Evolutionary conservation across 2,329 filamentous ascomycete genomes (phyloP).

Genomic region (Thielaviopsis ethacetica): DNA sequence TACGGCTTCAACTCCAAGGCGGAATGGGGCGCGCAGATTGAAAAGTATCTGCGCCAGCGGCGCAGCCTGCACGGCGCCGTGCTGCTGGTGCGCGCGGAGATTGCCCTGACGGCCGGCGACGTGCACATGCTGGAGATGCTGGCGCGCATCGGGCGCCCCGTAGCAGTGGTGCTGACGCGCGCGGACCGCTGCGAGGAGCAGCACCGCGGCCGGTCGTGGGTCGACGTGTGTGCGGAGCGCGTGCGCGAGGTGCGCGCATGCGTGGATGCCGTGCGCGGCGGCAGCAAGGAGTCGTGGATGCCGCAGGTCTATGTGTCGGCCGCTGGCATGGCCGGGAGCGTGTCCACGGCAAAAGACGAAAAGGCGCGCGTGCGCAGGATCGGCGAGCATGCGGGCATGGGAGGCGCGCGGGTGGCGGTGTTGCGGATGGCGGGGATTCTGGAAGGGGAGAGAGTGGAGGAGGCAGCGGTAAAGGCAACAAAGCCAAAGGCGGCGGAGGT

Average conservation of each 20-base stretch:
- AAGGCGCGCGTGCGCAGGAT: slow-evolving; percentile 15
- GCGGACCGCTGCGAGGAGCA: slow-evolving; percentile 30
- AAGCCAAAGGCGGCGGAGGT: neutral
- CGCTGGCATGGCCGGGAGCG: slow-evolving; percentile 21
- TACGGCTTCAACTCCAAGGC: slow-evolving; percentile 30
- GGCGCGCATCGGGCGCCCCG: slow-evolving; percentile 27
- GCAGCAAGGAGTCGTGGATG: slow-evolving; percentile 19
- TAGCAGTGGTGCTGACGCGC: slow-evolving; percentile 38
- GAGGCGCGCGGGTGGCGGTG: slow-evolving; percentile 24
- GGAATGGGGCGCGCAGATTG: slow-evolving; percentile 36
- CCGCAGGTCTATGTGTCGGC: slow-evolving; percentile 22
- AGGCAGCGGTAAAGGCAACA: slow-evolving; percentile 12
- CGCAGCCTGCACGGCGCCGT: slow-evolving; percentile 33
- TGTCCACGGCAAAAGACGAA: slow-evolving; percentile 14
- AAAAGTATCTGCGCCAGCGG: slow-evolving; percentile 32
- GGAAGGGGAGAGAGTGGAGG: slow-evolving; percentile 15
- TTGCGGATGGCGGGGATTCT: slow-evolving; percentile 25
- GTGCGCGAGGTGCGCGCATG: slow-evolving; percentile 17
- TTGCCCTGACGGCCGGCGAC: slow-evolving; percentile 33
- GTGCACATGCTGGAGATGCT: slow-evolving; percentile 30
- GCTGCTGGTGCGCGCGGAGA: slow-evolving; percentile 35
- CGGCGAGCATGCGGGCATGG: slow-evolving; percentile 20
- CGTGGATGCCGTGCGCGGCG: slow-evolving; percentile 14
- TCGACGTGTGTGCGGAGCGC: slow-evolving; percentile 16
- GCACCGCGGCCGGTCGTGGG: slow-evolving; percentile 14